Evolutionary conservation across 495 filamentous ascomycete species (phyloP), one percentile per base, ranked within the genome.

Genomic region (Lineolata rhizophorae): DNA sequence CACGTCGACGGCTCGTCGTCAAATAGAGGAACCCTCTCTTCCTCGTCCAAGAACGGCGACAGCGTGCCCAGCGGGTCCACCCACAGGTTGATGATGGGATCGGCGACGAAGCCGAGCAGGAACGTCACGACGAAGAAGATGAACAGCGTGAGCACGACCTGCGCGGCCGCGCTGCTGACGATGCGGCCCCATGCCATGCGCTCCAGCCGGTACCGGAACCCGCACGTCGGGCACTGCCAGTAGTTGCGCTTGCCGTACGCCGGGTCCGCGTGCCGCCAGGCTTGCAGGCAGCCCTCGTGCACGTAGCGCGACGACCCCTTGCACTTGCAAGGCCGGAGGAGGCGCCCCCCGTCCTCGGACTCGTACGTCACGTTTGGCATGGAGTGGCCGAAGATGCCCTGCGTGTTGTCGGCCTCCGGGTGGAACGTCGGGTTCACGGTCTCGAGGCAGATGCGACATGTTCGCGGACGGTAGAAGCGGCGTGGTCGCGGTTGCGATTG

Each of bases 401-500:
- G 65, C 10, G 77, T 43, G 37, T 61, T 56, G 13, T 72, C 66
- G 2, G 63, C 52, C 15, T 67, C 61, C 30, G 72, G 56, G 27
- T 81, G 63, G 41, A 72, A 73, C 8, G 79, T 85, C 2, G 84
- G 79, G 20, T 69, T 53, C 17, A 92, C 79, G 1, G 61, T 71
- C 39, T 94, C 87, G 29, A 93, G 60, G 47, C 87, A 97, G 40
- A 97, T 97, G 31, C 87, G 79, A 50, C 87, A 97, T 34, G 65
- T 73, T 27, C 83, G 69, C 16, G 73, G 61, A 17, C 61, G 58
- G 47, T 74, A 83, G 41, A 64, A 59, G 37, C 53, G 60, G n/a
- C n/a, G n/a, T n/a, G n/a, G n/a, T n/a, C n/a, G n/a, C n/a, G n/a
- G n/a, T n/a, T n/a, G 39, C 53, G 43, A 34, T 31, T n/a, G n/a